A percentile compares a stretch with the other conserved stretches of the same genome.
phyloP scores from a whole-genome alignment of 2,329 filamentous ascomycete genomes.

The Endothia cerciana region DNA sequence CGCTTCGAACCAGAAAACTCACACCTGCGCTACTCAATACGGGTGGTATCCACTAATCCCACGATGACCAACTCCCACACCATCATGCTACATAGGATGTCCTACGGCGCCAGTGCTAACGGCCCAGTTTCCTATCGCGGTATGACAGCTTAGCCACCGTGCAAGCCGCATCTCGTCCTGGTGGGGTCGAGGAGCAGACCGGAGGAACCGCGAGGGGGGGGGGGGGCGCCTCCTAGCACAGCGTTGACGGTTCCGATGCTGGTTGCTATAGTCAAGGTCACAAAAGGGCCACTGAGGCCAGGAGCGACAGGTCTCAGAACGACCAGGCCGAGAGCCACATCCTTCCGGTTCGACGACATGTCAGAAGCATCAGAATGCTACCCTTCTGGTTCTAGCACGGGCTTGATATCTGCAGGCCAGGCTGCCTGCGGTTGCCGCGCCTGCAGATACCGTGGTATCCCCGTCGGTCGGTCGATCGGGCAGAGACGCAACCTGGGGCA shows the following conservation, averaged over 20 bases:
- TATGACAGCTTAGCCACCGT: background rate
- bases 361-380: background rate
- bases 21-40: background rate
- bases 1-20: background rate
- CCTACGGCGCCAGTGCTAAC: background rate
- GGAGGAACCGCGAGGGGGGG: background rate
- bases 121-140: background rate
- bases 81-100: background rate
- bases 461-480: background rate
- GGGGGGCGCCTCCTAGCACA: too few relatives aligned
- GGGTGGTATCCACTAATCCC: background rate
- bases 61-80: background rate
- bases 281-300: too few relatives aligned
- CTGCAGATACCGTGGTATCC: background rate
- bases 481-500: background rate
- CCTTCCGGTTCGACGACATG: background rate
- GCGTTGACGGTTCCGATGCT: too few relatives aligned
- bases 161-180: background rate
- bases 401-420: too few relatives aligned
- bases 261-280: too few relatives aligned
- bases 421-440: background rate
- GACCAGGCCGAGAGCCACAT: background rate
- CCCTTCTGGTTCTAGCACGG: slow-evolving; percentile 1
- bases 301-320: background rate
- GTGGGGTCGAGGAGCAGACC: background rate